Evolutionary conservation across 2,329 filamentous ascomycete genomes (phyloP).

Genomic region (Colletotrichum sp.): DNA sequence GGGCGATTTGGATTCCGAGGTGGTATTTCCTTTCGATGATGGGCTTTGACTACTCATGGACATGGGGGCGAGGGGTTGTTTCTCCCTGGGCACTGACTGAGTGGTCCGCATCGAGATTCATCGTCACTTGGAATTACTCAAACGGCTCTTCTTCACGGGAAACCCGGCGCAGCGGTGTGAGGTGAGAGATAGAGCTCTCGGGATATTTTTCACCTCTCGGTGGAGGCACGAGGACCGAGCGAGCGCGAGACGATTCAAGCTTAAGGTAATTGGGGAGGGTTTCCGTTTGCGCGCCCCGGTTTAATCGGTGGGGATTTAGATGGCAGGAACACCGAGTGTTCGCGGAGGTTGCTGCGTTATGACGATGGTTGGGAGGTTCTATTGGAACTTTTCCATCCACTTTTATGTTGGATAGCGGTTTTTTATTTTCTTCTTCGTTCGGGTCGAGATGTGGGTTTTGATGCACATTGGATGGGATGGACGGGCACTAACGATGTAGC

Average conservation of each 20-base stretch:
- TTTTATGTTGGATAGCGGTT: not conserved
- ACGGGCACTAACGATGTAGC: not conserved
- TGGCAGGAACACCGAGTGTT: not conserved
- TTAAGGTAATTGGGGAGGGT: not conserved
- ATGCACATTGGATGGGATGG: not conserved
- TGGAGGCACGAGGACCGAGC: not conserved
- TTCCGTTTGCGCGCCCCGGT: not conserved
- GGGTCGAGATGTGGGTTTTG: not conserved
- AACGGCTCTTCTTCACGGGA: not conserved
- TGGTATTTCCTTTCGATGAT: not conserved
- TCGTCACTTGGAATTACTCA: not conserved
- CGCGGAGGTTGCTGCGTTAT: not conserved
- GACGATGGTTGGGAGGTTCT: not conserved
- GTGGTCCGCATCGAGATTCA: not conserved
- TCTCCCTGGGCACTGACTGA: not conserved
- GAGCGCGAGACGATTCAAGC: not conserved
- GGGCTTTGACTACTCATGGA: not conserved
- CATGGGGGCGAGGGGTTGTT: not conserved
- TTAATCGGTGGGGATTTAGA: not conserved
- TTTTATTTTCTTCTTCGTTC: not conserved
- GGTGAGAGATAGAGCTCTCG: not conserved
- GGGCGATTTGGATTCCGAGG: not conserved
- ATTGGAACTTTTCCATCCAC: not conserved
- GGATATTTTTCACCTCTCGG: not conserved
- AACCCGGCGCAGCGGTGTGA: not conserved